These are phyloP conservation scores for Lasiosphaeria hispida DNA, from an alignment of 495 filamentous ascomycete genomes.

Conservation along the genomic window DNA sequence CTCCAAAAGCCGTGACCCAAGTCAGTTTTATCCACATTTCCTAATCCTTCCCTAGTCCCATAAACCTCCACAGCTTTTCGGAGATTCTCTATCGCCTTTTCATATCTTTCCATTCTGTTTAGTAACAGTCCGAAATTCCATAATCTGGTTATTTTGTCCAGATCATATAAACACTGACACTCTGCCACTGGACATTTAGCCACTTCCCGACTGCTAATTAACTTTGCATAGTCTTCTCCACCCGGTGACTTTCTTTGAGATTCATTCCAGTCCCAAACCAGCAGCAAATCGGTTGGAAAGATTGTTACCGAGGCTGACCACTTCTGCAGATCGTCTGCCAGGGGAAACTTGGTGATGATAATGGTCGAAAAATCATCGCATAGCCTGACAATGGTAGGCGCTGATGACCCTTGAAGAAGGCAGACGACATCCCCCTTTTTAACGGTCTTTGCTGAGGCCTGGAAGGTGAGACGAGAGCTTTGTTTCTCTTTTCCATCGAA, in stretches of 20 bases:
- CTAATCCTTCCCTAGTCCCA: background rate
- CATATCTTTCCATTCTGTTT: slow-evolving; percentile 17
- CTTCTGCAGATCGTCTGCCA: slow-evolving; percentile 2
- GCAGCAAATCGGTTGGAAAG: slow-evolving; percentile 20
- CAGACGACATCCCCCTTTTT: slow-evolving; percentile 28
- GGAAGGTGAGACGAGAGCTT: slow-evolving; percentile 23
- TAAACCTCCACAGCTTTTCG: slow-evolving; percentile 15
- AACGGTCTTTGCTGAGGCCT: slow-evolving; percentile 21
- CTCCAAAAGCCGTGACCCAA: slow-evolving; percentile 3
- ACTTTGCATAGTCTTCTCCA: slow-evolving; percentile 2
- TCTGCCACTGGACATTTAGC: slow-evolving; percentile 6
- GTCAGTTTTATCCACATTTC: slow-evolving; percentile 3
- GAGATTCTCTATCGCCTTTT: slow-evolving; percentile 22
- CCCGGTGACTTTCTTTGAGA: slow-evolving; percentile 3
- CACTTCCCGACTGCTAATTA: slow-evolving; percentile 6
- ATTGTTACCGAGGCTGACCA: slow-evolving; percentile 11
- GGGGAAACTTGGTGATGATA: slow-evolving; percentile 24
- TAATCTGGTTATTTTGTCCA: slow-evolving; percentile 16
- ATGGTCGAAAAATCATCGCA: slow-evolving; percentile 24
- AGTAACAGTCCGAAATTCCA: slow-evolving; percentile 19
- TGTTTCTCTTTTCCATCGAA: slow-evolving; percentile 11
- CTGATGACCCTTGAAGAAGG: slow-evolving; percentile 28
- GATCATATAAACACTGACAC: slow-evolving; percentile 6
- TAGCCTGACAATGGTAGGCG: slow-evolving; percentile 23
- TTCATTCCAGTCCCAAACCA: slow-evolving; percentile 17